Base-by-base conservation (phyloP, 2,329 filamentous ascomycete genomes). In the Fusarium luffae region DNA sequence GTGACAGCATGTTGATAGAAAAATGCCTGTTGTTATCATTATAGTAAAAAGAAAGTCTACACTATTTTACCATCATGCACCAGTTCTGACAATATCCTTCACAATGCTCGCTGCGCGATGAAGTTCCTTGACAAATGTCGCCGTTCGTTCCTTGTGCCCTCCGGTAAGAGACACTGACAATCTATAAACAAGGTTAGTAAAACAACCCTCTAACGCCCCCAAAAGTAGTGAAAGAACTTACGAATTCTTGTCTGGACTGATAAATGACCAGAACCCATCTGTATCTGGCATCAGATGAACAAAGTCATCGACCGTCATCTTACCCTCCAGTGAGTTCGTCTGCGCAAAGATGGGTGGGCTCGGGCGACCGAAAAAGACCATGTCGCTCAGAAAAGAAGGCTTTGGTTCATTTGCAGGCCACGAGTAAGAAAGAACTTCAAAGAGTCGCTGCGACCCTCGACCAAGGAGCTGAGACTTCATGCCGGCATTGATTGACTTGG, bases 261-360 rank as follows among this genome's bases (percentile, higher is more conserved):
- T 42, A 7, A 43, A 43, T 4, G 44, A 57, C 44, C 54, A 50
- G 44, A 57, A 57, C 7, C 54, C 44, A 21, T 57, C 19, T 7
- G 34, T 57, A 25, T 57, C 34, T 4, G 46, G 27, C 54, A 57
- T 57, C 19, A 50, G 32, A 16, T 57, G 37, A 9, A 57, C 54
- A 57, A 50, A 34, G 9, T 50, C 54, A 3, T 42, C 25, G 1
- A 50, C 37, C 4, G 32, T 57, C 27, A 50, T 50, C 25, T 25
- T 42, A 7, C 44, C 44, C 8, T 50, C 44, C 4, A 50, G 4
- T 2, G 54, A 50, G 10, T 57, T 57, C 2, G 54, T 42, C 12
- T 57, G 44, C 4, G 54, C 32, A 50, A 57, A 57, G 25, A 57
- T 57, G 8, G 44, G 54, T 16, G 44, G 44, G 11, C 44, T 49